A percentile compares a stretch with the other conserved stretches of the same genome.
phyloP scores from a whole-genome alignment of 768 basidiomycete species.

The Lentinula guzmanii region DNA sequence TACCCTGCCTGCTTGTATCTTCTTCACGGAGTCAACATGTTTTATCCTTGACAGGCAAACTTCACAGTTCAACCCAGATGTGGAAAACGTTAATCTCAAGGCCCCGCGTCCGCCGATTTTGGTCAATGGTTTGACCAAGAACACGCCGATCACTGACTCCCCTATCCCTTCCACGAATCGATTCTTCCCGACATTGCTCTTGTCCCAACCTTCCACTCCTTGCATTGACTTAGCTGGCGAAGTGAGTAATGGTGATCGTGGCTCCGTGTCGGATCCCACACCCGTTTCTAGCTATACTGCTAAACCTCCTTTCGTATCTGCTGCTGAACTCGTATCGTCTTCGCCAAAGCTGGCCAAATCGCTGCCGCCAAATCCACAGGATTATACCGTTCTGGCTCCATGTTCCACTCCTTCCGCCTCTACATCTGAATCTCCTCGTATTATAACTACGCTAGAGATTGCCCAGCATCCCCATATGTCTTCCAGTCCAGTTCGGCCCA shows the following conservation, averaged over 20 bases:
- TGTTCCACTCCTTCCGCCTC: neutral
- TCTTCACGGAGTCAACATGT: neutral
- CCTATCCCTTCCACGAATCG: neutral
- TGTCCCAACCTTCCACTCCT: neutral
- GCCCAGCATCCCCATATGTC: neutral
- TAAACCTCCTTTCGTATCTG: neutral
- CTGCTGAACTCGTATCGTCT: neutral
- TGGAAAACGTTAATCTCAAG: neutral
- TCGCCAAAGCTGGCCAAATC: neutral
- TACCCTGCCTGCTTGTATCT: neutral
- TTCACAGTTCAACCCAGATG: neutral
- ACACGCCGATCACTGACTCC: neutral
- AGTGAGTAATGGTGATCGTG: neutral
- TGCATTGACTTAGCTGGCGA: neutral
- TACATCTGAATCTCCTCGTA: neutral
- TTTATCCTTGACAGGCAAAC: neutral
- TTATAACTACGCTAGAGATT: neutral
- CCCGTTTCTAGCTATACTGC: neutral
- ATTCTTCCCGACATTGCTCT: neutral
- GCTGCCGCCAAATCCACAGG: neutral
- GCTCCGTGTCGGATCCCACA: neutral
- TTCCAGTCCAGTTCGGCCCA: neutral
- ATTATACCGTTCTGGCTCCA: neutral
- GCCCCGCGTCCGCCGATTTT: neutral
- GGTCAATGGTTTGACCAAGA: neutral